Conservation (phyloP, 371 early-diverging fungal genomes). For the Mucor piriformis region DNA sequence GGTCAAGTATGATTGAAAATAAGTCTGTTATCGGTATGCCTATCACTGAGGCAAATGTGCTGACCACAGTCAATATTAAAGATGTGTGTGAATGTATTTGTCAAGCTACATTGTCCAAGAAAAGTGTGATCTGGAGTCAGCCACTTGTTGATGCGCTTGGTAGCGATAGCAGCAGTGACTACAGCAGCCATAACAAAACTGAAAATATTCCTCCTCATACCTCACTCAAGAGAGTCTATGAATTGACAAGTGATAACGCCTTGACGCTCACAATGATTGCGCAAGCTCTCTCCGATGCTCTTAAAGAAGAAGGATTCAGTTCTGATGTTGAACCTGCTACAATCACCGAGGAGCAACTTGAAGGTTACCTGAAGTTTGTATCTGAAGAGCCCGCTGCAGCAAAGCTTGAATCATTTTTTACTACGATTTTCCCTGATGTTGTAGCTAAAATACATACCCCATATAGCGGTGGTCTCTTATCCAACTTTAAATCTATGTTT, state of each 20-base stretch:
- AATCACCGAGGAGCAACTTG: conserved; percentile 7
- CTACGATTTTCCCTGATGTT: not conserved
- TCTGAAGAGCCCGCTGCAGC: not conserved
- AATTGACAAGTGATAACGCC: not conserved
- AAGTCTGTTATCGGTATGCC: conserved; percentile 18
- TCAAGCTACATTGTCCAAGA: conserved; percentile 10
- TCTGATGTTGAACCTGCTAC: conserved; percentile 5
- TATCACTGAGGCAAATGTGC: conserved; percentile 1
- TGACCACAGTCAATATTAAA: conserved; percentile 21
- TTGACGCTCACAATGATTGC: conserved; percentile 7
- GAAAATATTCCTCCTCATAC: not conserved
- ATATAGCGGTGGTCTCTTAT: no score
- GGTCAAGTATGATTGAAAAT: conserved; percentile 27
- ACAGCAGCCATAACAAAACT: no score
- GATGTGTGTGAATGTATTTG: conserved; percentile 21
- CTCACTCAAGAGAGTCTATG: conserved; percentile 12
- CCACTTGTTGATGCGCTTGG: not conserved
- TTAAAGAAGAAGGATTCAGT: conserved; percentile 2
- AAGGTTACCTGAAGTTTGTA: conserved; percentile 3
- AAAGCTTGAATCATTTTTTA: not conserved
- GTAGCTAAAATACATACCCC: no score
- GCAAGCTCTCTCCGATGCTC: not conserved
- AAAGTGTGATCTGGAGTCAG: not conserved
- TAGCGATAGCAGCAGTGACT: not conserved
- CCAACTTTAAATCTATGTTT: no score